phyloP scores from a whole-genome alignment of 2,329 filamentous ascomycete species.

The Hypoxylon sp. region DNA sequence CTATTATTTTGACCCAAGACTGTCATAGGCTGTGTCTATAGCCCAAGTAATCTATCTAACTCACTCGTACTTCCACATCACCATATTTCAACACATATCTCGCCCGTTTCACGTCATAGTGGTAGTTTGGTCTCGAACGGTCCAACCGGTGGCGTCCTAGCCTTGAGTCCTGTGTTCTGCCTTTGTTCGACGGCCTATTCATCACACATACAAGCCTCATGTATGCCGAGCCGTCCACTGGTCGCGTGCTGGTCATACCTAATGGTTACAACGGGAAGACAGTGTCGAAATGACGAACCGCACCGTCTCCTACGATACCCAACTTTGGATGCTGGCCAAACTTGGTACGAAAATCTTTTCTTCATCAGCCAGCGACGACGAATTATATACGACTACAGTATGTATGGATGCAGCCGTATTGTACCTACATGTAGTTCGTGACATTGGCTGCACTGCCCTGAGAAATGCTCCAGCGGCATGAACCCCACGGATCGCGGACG shows the following conservation, averaged over 20 bases:
- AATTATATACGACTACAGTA: conserved; percentile 27
- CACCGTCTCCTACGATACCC: conserved; percentile 36
- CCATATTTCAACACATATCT: background rate
- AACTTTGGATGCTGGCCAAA: conserved; percentile 30
- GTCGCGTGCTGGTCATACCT: conserved; percentile 31
- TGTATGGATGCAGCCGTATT: conserved; percentile 35
- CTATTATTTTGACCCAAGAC: no score
- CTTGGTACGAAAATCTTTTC: conserved; percentile 36
- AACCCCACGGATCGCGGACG: conserved; percentile 37
- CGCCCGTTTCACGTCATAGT: conserved; percentile 1
- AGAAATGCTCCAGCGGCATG: conserved; percentile 20
- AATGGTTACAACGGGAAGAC: conserved; percentile 15
- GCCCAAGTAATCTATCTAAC: background rate
- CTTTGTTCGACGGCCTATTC: background rate
- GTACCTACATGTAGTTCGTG: conserved; percentile 41
- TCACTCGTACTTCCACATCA: background rate
- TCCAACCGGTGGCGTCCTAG: conserved; percentile 6
- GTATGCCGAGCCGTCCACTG: conserved; percentile 4
- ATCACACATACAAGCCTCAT: background rate
- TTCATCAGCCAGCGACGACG: conserved; percentile 22
- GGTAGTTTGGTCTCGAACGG: conserved; percentile 2
- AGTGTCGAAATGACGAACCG: conserved; percentile 15
- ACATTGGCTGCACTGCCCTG: conserved; percentile 25
- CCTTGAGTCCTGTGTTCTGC: background rate
- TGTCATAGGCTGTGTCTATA: background rate